Base-by-base conservation (phyloP, 495 filamentous ascomycete genomes). In the Aspergillus incahuasiensis region DNA sequence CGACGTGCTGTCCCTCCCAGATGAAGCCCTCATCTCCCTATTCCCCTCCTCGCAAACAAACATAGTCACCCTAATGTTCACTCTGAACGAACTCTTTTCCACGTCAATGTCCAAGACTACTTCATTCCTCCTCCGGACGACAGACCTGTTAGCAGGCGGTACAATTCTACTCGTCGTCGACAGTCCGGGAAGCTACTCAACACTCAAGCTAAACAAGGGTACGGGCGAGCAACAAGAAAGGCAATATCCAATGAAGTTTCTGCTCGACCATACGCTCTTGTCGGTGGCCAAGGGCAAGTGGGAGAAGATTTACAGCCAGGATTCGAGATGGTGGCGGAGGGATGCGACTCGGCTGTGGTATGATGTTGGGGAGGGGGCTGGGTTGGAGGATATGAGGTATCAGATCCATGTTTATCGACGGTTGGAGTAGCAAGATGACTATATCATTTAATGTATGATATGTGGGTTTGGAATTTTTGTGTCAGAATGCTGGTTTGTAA, bases 31-130 rank as follows among this genome's bases (percentile, higher is more conserved):
- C 4, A 42, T 62, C 11, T 48, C 62, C 9, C 39, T 83, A 0
- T 52, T 85, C 1, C 56, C 60, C 39, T 28, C 22, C 40, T 15
- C 58, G 8, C 38, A 60, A 56, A 48, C 79, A 69, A 43, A 58
- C 69, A 76, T 97, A 0, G 75, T 94, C 5, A 96, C 94, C 0
- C 69, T 97, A 0, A 84, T 97, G 70, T 97, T 97, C 78, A 96
- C 92, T 0, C 81, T 97, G n/a, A 97, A 97, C 68, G 94, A 98
- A 71, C 86, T 98, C 4, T 97, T 96, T 74, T 77, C 82, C 0
- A 79, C 84, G 9, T 91, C 89, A 3, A 76, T 91, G 51, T 73
- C 82, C 5, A 80, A 82, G 43, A 87, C 92, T 0, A 96, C 92
- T 1, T 70, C 69, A 0, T 84, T 97, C 57, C 75, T 98, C 0